Evolutionary conservation across 2,329 filamentous ascomycete genomes (phyloP).

Genomic region (Epichloe sibirici): DNA sequence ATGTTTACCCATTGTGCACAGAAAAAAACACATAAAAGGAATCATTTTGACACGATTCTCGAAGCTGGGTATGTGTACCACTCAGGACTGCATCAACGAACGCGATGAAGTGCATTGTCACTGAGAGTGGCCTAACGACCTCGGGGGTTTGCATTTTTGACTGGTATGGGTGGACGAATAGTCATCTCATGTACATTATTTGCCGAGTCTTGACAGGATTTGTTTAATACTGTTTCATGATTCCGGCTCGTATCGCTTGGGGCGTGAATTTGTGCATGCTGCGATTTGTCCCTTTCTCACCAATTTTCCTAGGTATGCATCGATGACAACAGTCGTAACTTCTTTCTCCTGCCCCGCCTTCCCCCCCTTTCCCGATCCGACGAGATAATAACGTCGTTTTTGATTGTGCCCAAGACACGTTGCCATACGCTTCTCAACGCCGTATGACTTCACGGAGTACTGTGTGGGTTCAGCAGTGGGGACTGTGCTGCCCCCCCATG

Average conservation of each 20-base stretch:
- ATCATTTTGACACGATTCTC: background rate
- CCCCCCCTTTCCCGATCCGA: too few species aligned
- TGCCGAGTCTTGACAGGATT: slow-evolving; percentile 1
- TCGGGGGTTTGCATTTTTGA: slow-evolving; percentile 1
- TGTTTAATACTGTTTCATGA: background rate
- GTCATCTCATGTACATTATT: slow-evolving; percentile 1
- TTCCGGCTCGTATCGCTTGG: too few species aligned
- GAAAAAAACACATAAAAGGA: background rate
- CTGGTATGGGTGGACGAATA: background rate
- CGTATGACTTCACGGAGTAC: background rate
- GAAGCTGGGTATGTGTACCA: background rate
- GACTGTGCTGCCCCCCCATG: too few species aligned
- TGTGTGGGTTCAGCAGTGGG: background rate
- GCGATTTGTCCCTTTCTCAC: too few species aligned
- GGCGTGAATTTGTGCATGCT: too few species aligned
- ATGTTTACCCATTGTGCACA: background rate
- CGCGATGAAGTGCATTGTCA: slow-evolving; percentile 2
- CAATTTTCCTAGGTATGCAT: too few species aligned
- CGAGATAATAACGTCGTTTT: too few species aligned
- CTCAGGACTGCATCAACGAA: slow-evolving; percentile 1
- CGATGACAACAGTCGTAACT: too few species aligned
- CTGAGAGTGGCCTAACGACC: slow-evolving; percentile 1
- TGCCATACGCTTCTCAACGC: background rate
- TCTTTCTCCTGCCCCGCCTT: too few species aligned
- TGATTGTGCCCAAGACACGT: too few species aligned